Base-by-base conservation (phyloP, 2,329 filamentous ascomycete species). In the Annulohypoxylon truncatum region DNA sequence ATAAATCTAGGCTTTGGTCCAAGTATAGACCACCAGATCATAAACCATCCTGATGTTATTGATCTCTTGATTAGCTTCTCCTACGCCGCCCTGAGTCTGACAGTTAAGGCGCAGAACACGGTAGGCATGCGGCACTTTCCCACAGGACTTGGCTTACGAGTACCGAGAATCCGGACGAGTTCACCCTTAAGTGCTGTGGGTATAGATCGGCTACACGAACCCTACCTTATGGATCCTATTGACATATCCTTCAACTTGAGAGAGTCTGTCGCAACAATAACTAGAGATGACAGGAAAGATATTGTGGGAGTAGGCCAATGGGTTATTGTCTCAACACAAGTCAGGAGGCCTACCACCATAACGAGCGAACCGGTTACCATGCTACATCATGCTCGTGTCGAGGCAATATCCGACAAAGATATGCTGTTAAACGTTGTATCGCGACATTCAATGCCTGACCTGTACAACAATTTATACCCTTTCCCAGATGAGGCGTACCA, bases 31-130 rank as follows among this genome's bases (percentile, higher is more conserved):
- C 89, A 94, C 75, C 93, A 97, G 74, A 91, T 97, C 20, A 74
- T 91, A 24, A 87, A 87, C 10, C 92, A 94, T 74, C 92, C 93
- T 1, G 88, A 89, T 60, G 93, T 97, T 0, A 92, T 97, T 10
- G 94, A 97, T 75, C 83, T 97, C 1, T 84, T 97, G 0, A 79
- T 96, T 48, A 94, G 89, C 77, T 92, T 97, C 75, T 94, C 93
- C 76, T 96, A 94, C 74, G 75, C 81, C 10, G 87, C 88, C 48
- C 82, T 75, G 75, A 80, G 9, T 86, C 87, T n/a, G 15, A 3
- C 50, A 82, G 71, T 12, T 4, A 9, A 8, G 9, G 6, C 12
- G 9, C 9, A 10, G 12, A 5, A 52, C n/a, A 24, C 52, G 42
- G 13, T 50, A 51, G 60, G 67, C 0, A 77, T 84, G 20, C 81